Conservation (phyloP, 2,329 filamentous ascomycete species). For the Talaromyces amestolkiae region DNA sequence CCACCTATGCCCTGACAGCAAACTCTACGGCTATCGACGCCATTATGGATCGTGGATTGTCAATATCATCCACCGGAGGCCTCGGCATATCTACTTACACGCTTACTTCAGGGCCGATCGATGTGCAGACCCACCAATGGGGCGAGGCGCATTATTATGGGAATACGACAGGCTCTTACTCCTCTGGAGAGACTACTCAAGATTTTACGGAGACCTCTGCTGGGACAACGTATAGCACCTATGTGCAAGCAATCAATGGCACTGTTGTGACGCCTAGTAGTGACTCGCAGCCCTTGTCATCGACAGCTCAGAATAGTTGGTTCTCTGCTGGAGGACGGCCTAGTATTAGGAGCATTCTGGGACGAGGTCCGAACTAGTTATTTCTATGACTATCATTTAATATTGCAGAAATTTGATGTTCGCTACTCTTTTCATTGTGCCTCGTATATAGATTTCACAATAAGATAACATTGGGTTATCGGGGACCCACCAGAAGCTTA, state of each 20-base stretch:
- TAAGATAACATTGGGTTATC: neutral
- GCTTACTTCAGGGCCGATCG: slow-evolving; percentile 41
- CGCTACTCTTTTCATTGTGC: neutral
- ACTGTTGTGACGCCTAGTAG: slow-evolving; percentile 25
- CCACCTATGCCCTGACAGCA: slow-evolving; percentile 48
- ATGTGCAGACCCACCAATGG: slow-evolving; percentile 29
- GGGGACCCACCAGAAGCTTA: neutral
- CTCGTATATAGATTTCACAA: neutral
- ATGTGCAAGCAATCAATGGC: slow-evolving; percentile 29
- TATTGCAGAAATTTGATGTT: neutral
- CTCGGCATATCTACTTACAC: slow-evolving; percentile 59
- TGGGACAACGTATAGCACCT: slow-evolving; percentile 25
- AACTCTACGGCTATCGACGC: slow-evolving; percentile 51
- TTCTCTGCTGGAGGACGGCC: slow-evolving; percentile 19
- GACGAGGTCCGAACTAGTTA: slow-evolving; percentile 30
- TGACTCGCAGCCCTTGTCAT: slow-evolving; percentile 5
- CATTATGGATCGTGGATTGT: slow-evolving; percentile 50
- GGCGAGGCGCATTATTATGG: slow-evolving; percentile 31
- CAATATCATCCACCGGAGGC: slow-evolving; percentile 42
- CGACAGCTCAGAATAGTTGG: slow-evolving; percentile 5
- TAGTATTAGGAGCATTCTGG: slow-evolving; percentile 35
- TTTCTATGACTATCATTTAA: neutral
- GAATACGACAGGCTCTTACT: slow-evolving; percentile 26
- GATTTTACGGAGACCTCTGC: slow-evolving; percentile 26
- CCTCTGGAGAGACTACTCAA: slow-evolving; percentile 30